Base-by-base conservation (phyloP, 179 eudicot species). In the Actinidia polygama region DNA sequence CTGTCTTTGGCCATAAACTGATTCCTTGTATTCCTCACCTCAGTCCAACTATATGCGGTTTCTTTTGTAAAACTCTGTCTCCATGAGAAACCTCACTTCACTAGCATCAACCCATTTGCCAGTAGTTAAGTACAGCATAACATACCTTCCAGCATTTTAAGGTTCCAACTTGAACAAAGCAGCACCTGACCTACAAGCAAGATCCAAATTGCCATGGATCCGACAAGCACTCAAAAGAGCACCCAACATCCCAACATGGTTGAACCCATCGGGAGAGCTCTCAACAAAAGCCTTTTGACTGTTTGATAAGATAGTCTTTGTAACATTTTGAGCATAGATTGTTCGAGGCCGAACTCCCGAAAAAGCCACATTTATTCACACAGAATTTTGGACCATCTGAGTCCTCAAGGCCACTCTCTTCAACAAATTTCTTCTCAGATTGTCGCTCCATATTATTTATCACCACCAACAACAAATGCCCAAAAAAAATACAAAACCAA, bases 31-130 rank as follows among this genome's bases (percentile, higher is more conserved):
- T 89, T 85, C 75, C 87, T 88, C 66, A 94, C 86, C 85, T 92
- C 94, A 76, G 92, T 89, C 95, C 93, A 92, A 83, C 98, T 94
- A 75, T 78, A 88, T 66, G 84, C 98, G 0, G 91, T 91, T 51
- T 89, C 93, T 85, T 94, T 94, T 83, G 78, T 85, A 73, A 94
- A 81, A 23, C 90, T 91, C 82, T 80, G 82, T 90, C 77, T 75
- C 84, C 91, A 93, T 87, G n/a, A 88, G 75, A 50, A 79, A 83
- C 82, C 97, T 90, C 74, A 93, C 85, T 61, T 73, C 53, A n/a
- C 73, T 70, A 4, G 90, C 90, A 83, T 92, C 95, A 76, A 81
- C 92, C 96, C 95, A 93, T 75, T 84, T 88, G 10, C 90, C 91
- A 24, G 89, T 92, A 50, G 92, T 87, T 15, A 92, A 87, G 76